Conservation (phyloP, 352 stramenopile genomes). For the Plasmopara muralis region DNA sequence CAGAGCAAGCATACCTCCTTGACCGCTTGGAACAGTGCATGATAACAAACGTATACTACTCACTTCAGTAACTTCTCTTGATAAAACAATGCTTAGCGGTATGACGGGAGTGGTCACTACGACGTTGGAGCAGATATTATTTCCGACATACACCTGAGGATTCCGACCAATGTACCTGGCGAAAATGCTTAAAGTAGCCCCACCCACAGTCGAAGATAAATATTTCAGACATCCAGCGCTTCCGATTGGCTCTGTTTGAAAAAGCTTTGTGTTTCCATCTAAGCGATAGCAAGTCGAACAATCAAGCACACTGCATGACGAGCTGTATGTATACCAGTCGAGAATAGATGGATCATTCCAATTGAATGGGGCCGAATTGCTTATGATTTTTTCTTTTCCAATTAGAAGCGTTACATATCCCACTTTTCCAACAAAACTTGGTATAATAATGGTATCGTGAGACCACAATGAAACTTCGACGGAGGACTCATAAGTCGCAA, state of each 20-base stretch:
- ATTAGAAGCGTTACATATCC: conserved; percentile 49
- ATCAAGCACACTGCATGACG: conserved; percentile 31
- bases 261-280: conserved; percentile 39
- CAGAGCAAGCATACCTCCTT: conserved; percentile 37
- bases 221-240: conserved; percentile 25
- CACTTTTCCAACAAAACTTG: conserved; percentile 34
- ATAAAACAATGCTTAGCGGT: conserved; percentile 18
- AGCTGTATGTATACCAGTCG: conserved; percentile 45
- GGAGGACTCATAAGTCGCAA: conserved; percentile 16
- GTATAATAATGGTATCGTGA: conserved; percentile 34
- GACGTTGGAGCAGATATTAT: conserved; percentile 26
- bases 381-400: conserved; percentile 32
- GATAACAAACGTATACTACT: conserved; percentile 33
- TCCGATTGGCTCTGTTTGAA: conserved; percentile 21
- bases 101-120: conserved; percentile 18
- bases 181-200: conserved; percentile 40
- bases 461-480: conserved; percentile 30
- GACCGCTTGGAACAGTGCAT: conserved; percentile 37
- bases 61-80: conserved; percentile 17
- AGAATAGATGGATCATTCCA: conserved; percentile 53
- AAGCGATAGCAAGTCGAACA: conserved; percentile 46
- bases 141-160: conserved; percentile 30
- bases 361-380: conserved; percentile 48
- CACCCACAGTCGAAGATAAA: conserved; percentile 34
- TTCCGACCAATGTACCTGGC: conserved; percentile 48